These are phyloP conservation scores for Mariannaea sp. DNA, from an alignment of 2,329 filamentous ascomycete genomes.

Conservation along the genomic window DNA sequence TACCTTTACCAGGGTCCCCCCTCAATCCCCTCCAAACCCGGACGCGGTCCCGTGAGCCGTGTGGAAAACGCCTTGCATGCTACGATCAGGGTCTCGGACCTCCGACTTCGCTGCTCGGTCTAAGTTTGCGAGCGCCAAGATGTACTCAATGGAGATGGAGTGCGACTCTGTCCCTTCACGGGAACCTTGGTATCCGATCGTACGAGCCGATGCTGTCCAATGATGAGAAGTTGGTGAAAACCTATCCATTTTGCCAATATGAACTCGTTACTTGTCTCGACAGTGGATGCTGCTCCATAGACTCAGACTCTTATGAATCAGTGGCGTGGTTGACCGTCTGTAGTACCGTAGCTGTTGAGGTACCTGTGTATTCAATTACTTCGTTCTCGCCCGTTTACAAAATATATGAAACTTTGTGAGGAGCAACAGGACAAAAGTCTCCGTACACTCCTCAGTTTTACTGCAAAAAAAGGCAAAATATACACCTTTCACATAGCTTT, in stretches of 20 bases:
- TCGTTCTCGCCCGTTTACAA: too few relatives aligned
- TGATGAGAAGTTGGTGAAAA: too few relatives aligned
- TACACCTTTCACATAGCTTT: too few relatives aligned
- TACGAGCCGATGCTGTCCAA: conserved; percentile 16
- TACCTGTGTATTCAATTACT: too few relatives aligned
- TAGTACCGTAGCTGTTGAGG: conserved; percentile 3
- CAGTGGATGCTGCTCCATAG: too few relatives aligned
- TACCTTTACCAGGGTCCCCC: background rate
- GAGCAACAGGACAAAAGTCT: too few relatives aligned
- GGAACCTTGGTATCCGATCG: conserved; percentile 25
- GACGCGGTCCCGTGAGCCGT: conserved; percentile 21
- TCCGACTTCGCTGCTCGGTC: conserved; percentile 32
- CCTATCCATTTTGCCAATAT: too few relatives aligned
- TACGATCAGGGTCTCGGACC: conserved; percentile 17
- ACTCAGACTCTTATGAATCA: too few relatives aligned
- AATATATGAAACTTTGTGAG: too few relatives aligned
- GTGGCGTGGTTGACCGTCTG: conserved; percentile 3
- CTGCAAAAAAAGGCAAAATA: too few relatives aligned
- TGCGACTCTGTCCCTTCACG: conserved; percentile 9
- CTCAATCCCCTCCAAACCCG: conserved; percentile 1
- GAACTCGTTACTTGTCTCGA: too few relatives aligned
- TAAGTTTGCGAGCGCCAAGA: conserved; percentile 9
- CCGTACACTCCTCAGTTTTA: too few relatives aligned
- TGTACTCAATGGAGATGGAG: conserved; percentile 5
- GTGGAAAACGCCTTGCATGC: conserved; percentile 15